Conservation (phyloP, 225 moss, liverwort and hornwort species). For the Sphagnum contortum region DNA sequence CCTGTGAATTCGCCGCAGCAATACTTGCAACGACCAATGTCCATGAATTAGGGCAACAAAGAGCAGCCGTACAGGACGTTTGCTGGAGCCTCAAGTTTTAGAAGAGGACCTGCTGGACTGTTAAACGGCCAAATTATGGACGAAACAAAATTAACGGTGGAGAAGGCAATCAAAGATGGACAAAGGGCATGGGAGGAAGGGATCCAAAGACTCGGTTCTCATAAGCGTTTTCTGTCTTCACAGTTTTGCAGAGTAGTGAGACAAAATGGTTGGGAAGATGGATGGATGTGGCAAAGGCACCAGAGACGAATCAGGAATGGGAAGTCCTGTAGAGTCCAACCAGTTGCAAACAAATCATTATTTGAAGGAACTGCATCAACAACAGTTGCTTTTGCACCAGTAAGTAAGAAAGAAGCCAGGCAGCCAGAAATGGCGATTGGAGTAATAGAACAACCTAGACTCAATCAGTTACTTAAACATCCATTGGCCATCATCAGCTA, state of each 20-base stretch:
- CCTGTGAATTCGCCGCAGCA: too few species aligned
- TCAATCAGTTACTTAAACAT: slow-evolving; percentile 52
- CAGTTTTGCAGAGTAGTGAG: slow-evolving; percentile 17
- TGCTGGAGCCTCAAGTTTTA: too few species aligned
- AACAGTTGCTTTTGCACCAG: slow-evolving; percentile 13
- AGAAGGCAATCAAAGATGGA: slow-evolving; percentile 20
- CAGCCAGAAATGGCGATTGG: slow-evolving; percentile 10
- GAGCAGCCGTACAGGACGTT: too few species aligned
- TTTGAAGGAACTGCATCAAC: slow-evolving; percentile 8
- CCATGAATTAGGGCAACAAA: too few species aligned
- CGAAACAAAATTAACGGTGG: slow-evolving; percentile 6
- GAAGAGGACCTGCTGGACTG: too few species aligned
- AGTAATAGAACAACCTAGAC: slow-evolving; percentile 27
- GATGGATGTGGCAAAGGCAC: slow-evolving; percentile 8
- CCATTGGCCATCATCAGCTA: slow-evolving; percentile 65
- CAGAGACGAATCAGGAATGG: slow-evolving; percentile 5
- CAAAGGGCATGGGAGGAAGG: slow-evolving; percentile 33
- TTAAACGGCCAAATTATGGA: too few species aligned
- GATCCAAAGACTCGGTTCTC: slow-evolving; percentile 1
- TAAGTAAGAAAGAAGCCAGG: slow-evolving; percentile 13
- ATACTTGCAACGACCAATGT: too few species aligned
- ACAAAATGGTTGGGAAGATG: slow-evolving; percentile 11
- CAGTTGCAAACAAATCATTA: slow-evolving; percentile 13
- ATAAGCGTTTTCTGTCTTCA: slow-evolving; percentile 14
- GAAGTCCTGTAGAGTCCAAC: slow-evolving; percentile 6